These are phyloP conservation scores for Maudiozyma saulgeensis DNA, from an alignment of 805 yeast genomes.

Conservation along the genomic window DNA sequence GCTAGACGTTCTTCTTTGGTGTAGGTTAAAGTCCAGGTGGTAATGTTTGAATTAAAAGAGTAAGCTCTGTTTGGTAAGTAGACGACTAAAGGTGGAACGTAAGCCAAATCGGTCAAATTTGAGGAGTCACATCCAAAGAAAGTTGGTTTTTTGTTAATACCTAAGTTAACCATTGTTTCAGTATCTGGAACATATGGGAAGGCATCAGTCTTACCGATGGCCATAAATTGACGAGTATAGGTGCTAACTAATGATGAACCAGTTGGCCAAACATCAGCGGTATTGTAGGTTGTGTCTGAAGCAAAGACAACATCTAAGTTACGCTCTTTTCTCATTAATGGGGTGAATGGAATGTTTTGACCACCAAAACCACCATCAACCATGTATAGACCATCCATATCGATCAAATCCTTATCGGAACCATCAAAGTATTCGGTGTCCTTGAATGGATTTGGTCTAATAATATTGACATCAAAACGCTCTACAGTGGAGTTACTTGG, in stretches of 20 bases:
- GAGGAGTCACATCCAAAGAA: constrained; percentile 75
- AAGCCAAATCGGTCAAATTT: constrained; percentile 46
- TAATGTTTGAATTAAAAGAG: constrained; percentile 54
- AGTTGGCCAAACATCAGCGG: constrained; percentile 52
- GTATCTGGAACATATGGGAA: constrained; percentile 77
- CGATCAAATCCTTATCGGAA: constrained; percentile 32
- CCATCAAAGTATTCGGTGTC: constrained; percentile 28
- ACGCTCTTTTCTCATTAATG: constrained; percentile 51
- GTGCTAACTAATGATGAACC: constrained; percentile 51
- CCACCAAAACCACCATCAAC: constrained; percentile 67
- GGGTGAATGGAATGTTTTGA: constrained; percentile 53
- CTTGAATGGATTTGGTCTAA: constrained; percentile 62
- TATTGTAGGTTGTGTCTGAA: constrained; percentile 60
- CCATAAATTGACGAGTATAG: constrained; percentile 48
- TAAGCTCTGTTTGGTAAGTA: constrained; percentile 68
- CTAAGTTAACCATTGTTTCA: constrained; percentile 46
- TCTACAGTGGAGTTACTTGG: constrained; percentile 34
- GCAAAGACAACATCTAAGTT: constrained; percentile 55
- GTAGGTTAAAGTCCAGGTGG: constrained; percentile 60
- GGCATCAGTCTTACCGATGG: constrained; percentile 45
- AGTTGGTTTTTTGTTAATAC: constrained; percentile 58
- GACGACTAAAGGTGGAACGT: constrained; percentile 63
- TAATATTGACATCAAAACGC: constrained; percentile 60
- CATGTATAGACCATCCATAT: constrained; percentile 38
- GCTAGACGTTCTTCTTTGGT: constrained; percentile 44